Base-by-base conservation (phyloP, 2,329 filamentous ascomycete species). In the Pseudogymnoascus sp. region DNA sequence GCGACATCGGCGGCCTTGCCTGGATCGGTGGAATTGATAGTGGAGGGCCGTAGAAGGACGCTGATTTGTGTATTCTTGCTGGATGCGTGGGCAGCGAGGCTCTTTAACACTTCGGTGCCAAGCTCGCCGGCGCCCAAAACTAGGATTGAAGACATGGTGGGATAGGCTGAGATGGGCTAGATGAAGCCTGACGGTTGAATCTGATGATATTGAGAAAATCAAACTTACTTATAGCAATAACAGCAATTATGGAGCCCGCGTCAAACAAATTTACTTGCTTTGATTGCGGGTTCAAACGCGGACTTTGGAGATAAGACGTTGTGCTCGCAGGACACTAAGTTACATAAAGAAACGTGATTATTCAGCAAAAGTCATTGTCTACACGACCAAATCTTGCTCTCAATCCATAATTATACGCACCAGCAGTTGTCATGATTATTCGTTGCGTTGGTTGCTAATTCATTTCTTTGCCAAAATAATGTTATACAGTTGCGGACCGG, bases 61-160 rank as follows among this genome's bases (percentile, higher is more conserved):
- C 80, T 77, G 16, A 87, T 70, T 55, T 55, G n/a, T 19, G 49
- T 55, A 11, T 55, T 9, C n/a, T 71, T 71, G 6, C 70, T 72
- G 14, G 65, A 62, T n/a, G 67, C 30, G 0, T 80, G 77, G 66
- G 86, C 58, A 12, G 75, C 70, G 6, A 89, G 77, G 9, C 79
- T 75, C 33, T 77, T 71, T 14, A 88, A 74, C 63, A 89, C 76
- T 14, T 81, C 77, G 4, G 76, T 74, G 58, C 86, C 87, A 12
- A 89, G 80, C 74, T 89, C 86, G 63, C 86, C 86, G n/a, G 83
- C 83, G 60, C 87, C 86, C 63, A 90, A 74, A 60, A 89, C 76
- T 59, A 89, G 83, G 62, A 88, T 65, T 14, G 65, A 61, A 16
- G 16, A 23, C 49, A 55, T 55, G 8, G 9, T 33, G 6, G 28